These are phyloP conservation scores for Eucommia ulmoides DNA, from an alignment of 257 asterid genomes.

Conservation along the genomic window DNA sequence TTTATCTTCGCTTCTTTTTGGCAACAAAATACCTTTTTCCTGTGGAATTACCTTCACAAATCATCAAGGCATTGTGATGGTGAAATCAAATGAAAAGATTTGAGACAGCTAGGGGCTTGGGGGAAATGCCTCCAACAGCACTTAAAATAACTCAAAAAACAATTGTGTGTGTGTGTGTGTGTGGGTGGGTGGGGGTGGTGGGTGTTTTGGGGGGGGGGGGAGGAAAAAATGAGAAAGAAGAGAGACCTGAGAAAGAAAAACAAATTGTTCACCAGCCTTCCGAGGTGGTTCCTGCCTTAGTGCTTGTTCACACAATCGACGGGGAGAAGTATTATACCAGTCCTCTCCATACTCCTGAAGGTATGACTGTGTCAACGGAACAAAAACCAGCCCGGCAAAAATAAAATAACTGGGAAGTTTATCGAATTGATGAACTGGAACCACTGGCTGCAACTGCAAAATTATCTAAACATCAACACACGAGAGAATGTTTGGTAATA, in stretches of 20 bases:
- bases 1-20: too few relatives aligned
- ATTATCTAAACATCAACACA: conserved; percentile 3
- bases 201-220: too few relatives aligned
- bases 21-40: too few relatives aligned
- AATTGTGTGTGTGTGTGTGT: too few relatives aligned
- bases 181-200: too few relatives aligned
- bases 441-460: conserved; percentile 81
- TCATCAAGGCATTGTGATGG: too few relatives aligned
- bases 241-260: conserved; percentile 82
- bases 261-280: conserved; percentile 71
- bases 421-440: conserved; percentile 96
- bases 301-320: conserved; percentile 91
- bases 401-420: conserved; percentile 89
- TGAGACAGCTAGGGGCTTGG: too few relatives aligned
- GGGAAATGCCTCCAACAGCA: too few relatives aligned
- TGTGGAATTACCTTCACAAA: too few relatives aligned
- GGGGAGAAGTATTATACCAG: conserved; percentile 94
- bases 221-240: conserved; percentile 1
- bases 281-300: conserved; percentile 66
- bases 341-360: conserved; percentile 98
- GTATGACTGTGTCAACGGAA: conserved; percentile 89
- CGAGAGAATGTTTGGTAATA: too few relatives aligned
- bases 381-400: conserved; percentile 85
- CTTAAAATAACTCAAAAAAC: too few relatives aligned
- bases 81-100: too few relatives aligned